These are phyloP conservation scores for Trichoderma arundinaceum DNA, from an alignment of 2,329 filamentous ascomycete species.

Conservation along the genomic window DNA sequence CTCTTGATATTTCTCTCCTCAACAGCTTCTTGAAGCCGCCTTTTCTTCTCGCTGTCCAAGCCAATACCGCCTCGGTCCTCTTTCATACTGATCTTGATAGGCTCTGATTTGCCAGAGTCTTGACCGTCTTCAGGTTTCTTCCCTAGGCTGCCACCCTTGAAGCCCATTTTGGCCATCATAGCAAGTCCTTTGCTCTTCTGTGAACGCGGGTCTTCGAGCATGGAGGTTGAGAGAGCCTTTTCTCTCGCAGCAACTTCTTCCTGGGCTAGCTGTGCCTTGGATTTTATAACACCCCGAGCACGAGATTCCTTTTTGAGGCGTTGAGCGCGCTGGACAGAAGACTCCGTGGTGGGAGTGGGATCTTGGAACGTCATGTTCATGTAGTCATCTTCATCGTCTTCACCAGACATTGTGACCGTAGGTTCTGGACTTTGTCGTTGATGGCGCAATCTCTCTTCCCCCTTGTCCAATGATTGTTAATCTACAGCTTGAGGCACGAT, in stretches of 20 bases:
- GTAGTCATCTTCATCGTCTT: constrained; percentile 88
- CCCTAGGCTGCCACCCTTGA: constrained; percentile 78
- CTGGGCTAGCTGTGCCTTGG: constrained; percentile 81
- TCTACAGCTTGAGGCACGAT: neutral
- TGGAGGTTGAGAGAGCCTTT: constrained; percentile 73
- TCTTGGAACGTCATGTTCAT: constrained; percentile 94
- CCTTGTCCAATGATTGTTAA: neutral
- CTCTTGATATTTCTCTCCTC: constrained; percentile 61
- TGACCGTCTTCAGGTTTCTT: constrained; percentile 54
- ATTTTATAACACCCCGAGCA: constrained; percentile 70
- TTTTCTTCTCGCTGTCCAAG: constrained; percentile 80
- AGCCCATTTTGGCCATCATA: constrained; percentile 98
- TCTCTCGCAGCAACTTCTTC: constrained; percentile 76
- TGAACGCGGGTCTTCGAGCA: constrained; percentile 63
- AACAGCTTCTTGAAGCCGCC: constrained; percentile 70
- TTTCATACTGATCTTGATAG: constrained; percentile 77
- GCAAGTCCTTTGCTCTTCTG: constrained; percentile 83
- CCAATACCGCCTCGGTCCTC: constrained; percentile 84
- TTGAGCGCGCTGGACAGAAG: constrained; percentile 60
- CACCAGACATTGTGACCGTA: constrained; percentile 15
- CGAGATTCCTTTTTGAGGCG: constrained; percentile 68
- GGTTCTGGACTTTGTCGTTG: neutral
- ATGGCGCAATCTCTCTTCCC: neutral
- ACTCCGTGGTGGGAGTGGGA: constrained; percentile 58
- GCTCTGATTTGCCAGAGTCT: constrained; percentile 60